Base-by-base conservation (phyloP, 2,329 filamentous ascomycete species). In the Dactylellina sp. region DNA sequence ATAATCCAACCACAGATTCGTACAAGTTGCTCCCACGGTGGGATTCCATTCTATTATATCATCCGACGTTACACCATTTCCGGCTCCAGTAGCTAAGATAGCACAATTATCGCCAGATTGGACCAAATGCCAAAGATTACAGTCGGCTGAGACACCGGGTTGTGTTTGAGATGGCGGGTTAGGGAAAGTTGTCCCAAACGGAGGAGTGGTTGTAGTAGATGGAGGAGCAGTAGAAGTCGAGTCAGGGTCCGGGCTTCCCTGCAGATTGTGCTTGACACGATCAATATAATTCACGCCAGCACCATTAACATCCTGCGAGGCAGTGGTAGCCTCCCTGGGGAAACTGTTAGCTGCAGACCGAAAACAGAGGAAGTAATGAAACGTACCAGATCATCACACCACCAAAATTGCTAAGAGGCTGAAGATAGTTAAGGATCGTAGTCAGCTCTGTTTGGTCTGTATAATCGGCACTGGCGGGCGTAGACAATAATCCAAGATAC, bases 361-460 rank as follows among this genome's bases (percentile, higher is more conserved):
- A 7, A 47, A 32, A 35, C 25, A 20, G 9, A 16, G 22, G 5
- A n/a, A 18, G 37, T 7, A 12, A 22, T 14, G 16, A 12, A 24
- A 35, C 50, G 7, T 64, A 71, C 70, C 70, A 74, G 35, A 75
- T 22, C 70, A 75, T 75, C 14, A 68, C 53, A 52, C 70, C 70
- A 20, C 61, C 61, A 42, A 75, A 75, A 16, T 63, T 68, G 49
- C 32, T 47, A 9, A 55, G n/a, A 16, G 70, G 40, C 35, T 66
- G 61, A 32, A 75, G 20, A 14, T 46, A 53, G 3, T 28, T 39
- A 12, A 68, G 44, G 12, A 68, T 57, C 1, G 20, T 32, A 5
- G 40, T 47, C 9, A 68, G 37, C 7, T 75, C 62, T 4, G 28
- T 16, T 16, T 66, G 70, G 16, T 53, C 16, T 9, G 60, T 68